Percentiles rank a stretch among this genome's conserved stretches.
phyloP scores from a whole-genome alignment of 257 asterid genomes.

The Ophiorrhiza pumila region DNA sequence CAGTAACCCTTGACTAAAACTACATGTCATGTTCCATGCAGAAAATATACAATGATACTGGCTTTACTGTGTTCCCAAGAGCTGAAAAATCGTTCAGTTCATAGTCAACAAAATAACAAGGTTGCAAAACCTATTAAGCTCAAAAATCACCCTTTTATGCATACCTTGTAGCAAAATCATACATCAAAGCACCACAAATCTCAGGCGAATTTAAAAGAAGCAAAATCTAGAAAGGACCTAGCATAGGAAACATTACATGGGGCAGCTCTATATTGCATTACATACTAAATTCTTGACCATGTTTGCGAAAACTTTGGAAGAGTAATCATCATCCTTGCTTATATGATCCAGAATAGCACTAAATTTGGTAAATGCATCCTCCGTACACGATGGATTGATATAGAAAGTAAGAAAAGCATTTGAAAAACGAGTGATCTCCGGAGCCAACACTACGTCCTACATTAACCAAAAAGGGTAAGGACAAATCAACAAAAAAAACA shows the following conservation, averaged over 20 bases:
- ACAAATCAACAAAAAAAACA: not conserved
- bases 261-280: not conserved
- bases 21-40: not conserved
- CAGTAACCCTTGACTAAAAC: not conserved
- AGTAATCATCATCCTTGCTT: not conserved
- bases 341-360: not conserved
- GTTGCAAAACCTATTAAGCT: not conserved
- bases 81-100: not conserved
- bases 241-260: not conserved
- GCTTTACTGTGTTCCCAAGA: not conserved
- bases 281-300: not conserved
- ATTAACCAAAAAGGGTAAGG: not conserved
- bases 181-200: not conserved
- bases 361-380: not conserved
- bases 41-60: not conserved
- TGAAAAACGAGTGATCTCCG: not conserved
- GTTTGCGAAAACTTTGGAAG: not conserved
- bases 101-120: not conserved
- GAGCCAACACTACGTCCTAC: not conserved
- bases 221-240: not conserved
- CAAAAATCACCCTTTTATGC: not conserved
- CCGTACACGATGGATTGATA: not conserved
- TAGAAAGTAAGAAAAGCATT: not conserved
- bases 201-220: not conserved
- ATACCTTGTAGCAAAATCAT: not conserved